Evolutionary conservation across 2,329 filamentous ascomycete species (phyloP), one percentile per base, ranked within the genome.

Genomic region (Alternaria angustiovoidea): DNA sequence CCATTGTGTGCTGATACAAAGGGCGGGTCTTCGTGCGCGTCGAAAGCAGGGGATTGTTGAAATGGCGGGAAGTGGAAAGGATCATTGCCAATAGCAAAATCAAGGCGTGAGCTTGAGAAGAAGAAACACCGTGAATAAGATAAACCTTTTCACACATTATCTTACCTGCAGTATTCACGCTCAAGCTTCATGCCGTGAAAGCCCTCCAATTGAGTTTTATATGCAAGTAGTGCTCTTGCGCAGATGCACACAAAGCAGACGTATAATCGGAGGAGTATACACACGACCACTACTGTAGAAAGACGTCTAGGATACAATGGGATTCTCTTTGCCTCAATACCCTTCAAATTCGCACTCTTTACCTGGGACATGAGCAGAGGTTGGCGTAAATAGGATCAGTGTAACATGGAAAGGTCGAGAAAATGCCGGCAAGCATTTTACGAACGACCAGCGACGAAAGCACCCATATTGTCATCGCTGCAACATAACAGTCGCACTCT

Each of bases 221-320:
- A n/a, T 38, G 34, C 16, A n/a, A 38, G 16, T n/a, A 38, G 16
- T 38, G 6, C 16, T 38, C 16, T 5, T 1, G 5, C 14, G 34
- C 34, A 16, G 5, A 38, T 8, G 16, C 14, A n/a, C 1, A n/a
- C 16, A n/a, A 38, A n/a, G 5, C 1, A 7, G 34, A n/a, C 34
- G 16, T n/a, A 16, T 2, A 0, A 8, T n/a, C 0, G 16, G 34
- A 6, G 7, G 11, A 39, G 7, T 11, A 20, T 9, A 39, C 2
- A 9, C 36, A 18, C n/a, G 7, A 18, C 9, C 36, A 39, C n/a
- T 3, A 11, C 9, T 20, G 11, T n/a, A 20, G 18, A 11, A 20
- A 20, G 4, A 20, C 5, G 2, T 39, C n/a, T n/a, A n/a, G n/a
- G n/a, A 18, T 20, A 18, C 2, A 0, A 18, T 0, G n/a, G 5